Conservation (phyloP, 352 stramenopile species). For the Phytopythium boreale region DNA sequence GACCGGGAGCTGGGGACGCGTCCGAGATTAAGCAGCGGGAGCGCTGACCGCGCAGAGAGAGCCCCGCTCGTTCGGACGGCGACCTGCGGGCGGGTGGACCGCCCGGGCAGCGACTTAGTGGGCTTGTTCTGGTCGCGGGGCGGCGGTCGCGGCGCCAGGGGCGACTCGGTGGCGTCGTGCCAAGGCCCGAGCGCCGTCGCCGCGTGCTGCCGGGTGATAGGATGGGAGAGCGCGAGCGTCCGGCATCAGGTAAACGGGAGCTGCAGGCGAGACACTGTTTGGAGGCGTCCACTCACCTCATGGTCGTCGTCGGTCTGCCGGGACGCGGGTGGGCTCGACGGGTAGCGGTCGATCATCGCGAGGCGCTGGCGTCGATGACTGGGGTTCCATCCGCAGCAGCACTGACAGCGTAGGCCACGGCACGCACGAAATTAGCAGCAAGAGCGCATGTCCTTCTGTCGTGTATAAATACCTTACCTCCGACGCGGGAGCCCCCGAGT, state of each 20-base stretch:
- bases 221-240: no score
- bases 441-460: neutral
- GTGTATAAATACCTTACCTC: neutral
- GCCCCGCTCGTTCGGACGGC: neutral
- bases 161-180: neutral
- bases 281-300: neutral
- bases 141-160: neutral
- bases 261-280: no score
- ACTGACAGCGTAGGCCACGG: no score
- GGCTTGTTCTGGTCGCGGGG: neutral
- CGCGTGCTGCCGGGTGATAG: neutral
- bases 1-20: neutral
- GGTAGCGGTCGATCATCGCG: neutral
- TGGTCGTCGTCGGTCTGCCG: neutral
- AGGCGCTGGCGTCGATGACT: no score
- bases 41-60: neutral
- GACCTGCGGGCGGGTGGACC: neutral
- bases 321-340: neutral
- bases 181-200: neutral
- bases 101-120: neutral
- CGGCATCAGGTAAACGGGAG: no score
- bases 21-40: neutral
- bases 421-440: neutral
- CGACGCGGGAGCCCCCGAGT: no score
- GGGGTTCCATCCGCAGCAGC: no score